Percentiles rank a stretch among this genome's conserved stretches.
phyloP scores from a whole-genome alignment of 2,329 filamentous ascomycete species.

The Xylariaceae sp. region DNA sequence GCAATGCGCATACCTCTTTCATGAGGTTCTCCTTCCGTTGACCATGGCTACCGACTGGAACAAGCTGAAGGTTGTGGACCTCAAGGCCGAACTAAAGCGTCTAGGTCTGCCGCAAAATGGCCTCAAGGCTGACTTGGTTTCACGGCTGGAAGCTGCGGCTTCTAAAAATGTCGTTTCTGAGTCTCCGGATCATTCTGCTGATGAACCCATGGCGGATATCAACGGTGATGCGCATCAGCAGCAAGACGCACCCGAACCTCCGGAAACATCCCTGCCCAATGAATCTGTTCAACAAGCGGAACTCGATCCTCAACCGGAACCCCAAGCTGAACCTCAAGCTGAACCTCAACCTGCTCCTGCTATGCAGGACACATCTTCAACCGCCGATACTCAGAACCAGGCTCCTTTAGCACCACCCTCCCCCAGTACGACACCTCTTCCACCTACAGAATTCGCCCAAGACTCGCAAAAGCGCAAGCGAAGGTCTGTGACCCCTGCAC shows the following conservation, averaged over 20 bases:
- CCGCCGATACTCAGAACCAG: slow-evolving; percentile 27
- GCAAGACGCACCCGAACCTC: slow-evolving; percentile 15
- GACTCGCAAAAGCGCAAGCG: slow-evolving; percentile 69
- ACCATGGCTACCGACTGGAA: slow-evolving; percentile 55
- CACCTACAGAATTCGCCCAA: slow-evolving; percentile 39
- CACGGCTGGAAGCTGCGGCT: slow-evolving; percentile 56
- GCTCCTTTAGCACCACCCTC: slow-evolving; percentile 6
- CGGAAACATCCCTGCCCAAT: too few relatives aligned
- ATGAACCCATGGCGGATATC: slow-evolving; percentile 17
- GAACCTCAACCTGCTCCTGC: slow-evolving; percentile 24
- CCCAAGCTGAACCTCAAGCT: slow-evolving; percentile 6
- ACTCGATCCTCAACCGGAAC: slow-evolving; percentile 4
- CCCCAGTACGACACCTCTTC: slow-evolving; percentile 29
- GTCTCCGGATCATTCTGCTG: slow-evolving; percentile 16
- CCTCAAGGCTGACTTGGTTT: slow-evolving; percentile 71
- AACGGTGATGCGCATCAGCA: slow-evolving; percentile 21
- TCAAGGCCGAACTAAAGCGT: slow-evolving; percentile 74
- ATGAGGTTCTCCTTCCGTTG: slow-evolving; percentile 9
- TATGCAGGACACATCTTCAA: slow-evolving; percentile 17
- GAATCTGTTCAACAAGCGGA: slow-evolving; percentile 14
- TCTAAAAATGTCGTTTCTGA: slow-evolving; percentile 18
- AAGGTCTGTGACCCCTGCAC: slow-evolving; percentile 64
- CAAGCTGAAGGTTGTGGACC: slow-evolving; percentile 72
- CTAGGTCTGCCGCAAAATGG: slow-evolving; percentile 71
- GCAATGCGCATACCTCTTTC: slow-evolving; percentile 24